Conservation (phyloP, 805 yeast genomes). For the Candida sakaeoensis region DNA sequence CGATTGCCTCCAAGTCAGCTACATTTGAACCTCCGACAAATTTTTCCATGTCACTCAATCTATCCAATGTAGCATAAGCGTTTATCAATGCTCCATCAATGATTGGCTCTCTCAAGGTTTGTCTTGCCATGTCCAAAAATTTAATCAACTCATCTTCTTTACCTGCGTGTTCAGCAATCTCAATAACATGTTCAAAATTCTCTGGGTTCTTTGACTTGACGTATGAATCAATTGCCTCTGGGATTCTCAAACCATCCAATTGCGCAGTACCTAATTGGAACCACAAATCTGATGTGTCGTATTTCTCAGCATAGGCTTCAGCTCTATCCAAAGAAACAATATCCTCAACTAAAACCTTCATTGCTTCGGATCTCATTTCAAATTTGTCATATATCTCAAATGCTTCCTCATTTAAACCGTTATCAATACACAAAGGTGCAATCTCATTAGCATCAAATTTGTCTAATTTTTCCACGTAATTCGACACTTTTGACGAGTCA, state of each 20-base stretch:
- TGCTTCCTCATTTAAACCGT: constrained; percentile 88
- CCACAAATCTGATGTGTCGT: constrained; percentile 86
- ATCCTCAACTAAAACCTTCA: constrained; percentile 88
- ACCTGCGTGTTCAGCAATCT: constrained; percentile 91
- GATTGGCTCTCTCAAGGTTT: constrained; percentile 82
- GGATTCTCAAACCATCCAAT: constrained; percentile 85
- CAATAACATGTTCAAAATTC: constrained; percentile 87
- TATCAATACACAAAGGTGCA: constrained; percentile 87
- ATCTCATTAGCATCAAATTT: constrained; percentile 91
- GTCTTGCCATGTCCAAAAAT: constrained; percentile 88
- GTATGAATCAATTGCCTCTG: constrained; percentile 89
- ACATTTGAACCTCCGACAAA: constrained; percentile 84
- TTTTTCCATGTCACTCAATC: constrained; percentile 75
- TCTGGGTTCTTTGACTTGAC: constrained; percentile 89
- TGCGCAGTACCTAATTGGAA: constrained; percentile 95
- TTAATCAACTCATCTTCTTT: constrained; percentile 90
- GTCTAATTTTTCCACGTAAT: constrained; percentile 85
- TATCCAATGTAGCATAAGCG: constrained; percentile 77
- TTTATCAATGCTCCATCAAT: constrained; percentile 90
- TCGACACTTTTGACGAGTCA: constrained; percentile 78
- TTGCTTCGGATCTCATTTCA: constrained; percentile 71
- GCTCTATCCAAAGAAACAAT: constrained; percentile 94
- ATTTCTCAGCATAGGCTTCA: constrained; percentile 85
- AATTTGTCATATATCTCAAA: constrained; percentile 86
- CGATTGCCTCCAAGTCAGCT: constrained; percentile 88